A percentile compares a stretch with the other conserved stretches of the same genome.
Evolutionary conservation across 1,139 yeast species (phyloP).

Genomic region (Suhomyces bolitotheri): DNA sequence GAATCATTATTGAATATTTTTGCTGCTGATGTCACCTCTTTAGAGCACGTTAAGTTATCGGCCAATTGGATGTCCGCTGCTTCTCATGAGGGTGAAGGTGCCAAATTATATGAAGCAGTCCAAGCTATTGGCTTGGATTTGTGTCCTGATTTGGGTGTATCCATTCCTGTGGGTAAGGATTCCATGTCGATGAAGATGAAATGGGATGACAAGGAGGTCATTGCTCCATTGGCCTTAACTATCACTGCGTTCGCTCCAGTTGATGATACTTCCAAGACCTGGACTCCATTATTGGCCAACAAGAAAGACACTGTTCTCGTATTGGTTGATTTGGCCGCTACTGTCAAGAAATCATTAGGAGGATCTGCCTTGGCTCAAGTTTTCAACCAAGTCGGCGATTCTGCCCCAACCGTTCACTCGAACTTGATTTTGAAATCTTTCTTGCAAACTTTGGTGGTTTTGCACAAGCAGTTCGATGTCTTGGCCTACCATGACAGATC

Average conservation of each 20-base stretch:
- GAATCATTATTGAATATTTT: conserved; percentile 86
- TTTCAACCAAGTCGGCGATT: conserved; percentile 79
- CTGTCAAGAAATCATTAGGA: conserved; percentile 65
- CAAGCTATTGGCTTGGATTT: conserved; percentile 93
- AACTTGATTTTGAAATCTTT: conserved; percentile 62
- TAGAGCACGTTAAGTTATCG: conserved; percentile 78
- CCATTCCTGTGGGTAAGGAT: conserved; percentile 98
- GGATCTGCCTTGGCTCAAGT: conserved; percentile 97
- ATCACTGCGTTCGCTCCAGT: conserved; percentile 93
- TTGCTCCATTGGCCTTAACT: conserved; percentile 91
- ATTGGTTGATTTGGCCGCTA: conserved; percentile 75
- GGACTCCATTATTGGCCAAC: conserved; percentile 84
- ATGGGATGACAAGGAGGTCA: conserved; percentile 91
- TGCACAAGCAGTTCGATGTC: conserved; percentile 70
- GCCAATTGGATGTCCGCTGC: conserved; percentile 99
- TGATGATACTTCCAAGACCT: conserved; percentile 77
- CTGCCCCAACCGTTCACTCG: conserved; percentile 82
- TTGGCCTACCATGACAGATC: conserved; percentile 94
- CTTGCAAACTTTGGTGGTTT: conserved; percentile 63
- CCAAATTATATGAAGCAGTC: conserved; percentile 93
- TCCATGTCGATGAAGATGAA: conserved; percentile 99
- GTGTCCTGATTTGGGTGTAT: conserved; percentile 88
- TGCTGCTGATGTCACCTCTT: conserved; percentile 83
- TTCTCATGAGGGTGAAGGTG: conserved; percentile 92
- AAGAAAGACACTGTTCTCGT: conserved; percentile 63